These are phyloP conservation scores for Aspergillus novoparasiticus DNA, from an alignment of 2,329 filamentous ascomycete species.

Conservation along the genomic window DNA sequence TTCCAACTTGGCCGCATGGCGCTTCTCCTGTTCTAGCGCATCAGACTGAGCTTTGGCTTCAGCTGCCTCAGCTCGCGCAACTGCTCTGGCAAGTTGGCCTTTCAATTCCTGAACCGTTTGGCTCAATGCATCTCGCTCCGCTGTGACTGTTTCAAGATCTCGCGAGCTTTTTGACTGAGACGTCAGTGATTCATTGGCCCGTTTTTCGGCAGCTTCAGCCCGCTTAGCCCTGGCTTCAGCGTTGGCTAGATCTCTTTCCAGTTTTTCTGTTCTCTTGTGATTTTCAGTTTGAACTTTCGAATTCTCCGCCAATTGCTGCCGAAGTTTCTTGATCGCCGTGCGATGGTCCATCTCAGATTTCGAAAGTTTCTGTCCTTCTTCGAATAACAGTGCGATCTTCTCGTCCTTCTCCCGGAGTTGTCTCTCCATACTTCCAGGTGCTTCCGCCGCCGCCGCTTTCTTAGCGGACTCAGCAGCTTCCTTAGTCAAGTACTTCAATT, in stretches of 20 bases:
- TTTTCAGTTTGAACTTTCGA: conserved; percentile 54
- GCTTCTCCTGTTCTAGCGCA: conserved; percentile 67
- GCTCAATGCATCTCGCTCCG: conserved; percentile 66
- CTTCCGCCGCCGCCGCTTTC: conserved; percentile 63
- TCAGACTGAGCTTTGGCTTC: conserved; percentile 69
- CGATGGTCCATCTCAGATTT: conserved; percentile 84
- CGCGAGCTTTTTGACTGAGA: conserved; percentile 54
- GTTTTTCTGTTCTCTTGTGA: conserved; percentile 59
- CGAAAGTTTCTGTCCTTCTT: conserved; percentile 87
- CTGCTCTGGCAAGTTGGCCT: conserved; percentile 68
- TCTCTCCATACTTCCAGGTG: conserved; percentile 69
- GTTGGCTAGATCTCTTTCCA: conserved; percentile 57
- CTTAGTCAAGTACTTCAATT: conserved; percentile 83
- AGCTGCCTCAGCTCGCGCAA: conserved; percentile 66
- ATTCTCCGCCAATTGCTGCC: conserved; percentile 54
- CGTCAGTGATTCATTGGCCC: conserved; percentile 58
- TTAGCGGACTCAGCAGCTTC: conserved; percentile 77
- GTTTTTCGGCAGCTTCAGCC: conserved; percentile 61
- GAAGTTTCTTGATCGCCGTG: conserved; percentile 78
- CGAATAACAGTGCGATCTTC: conserved; percentile 84
- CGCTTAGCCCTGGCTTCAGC: conserved; percentile 61
- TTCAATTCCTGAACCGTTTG: conserved; percentile 69
- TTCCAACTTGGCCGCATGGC: conserved; percentile 56
- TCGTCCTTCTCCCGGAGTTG: conserved; percentile 88
- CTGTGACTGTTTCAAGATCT: conserved; percentile 63